These are phyloP conservation scores for Yarrowia divulgata DNA, from an alignment of 805 yeast species.

Conservation along the genomic window DNA sequence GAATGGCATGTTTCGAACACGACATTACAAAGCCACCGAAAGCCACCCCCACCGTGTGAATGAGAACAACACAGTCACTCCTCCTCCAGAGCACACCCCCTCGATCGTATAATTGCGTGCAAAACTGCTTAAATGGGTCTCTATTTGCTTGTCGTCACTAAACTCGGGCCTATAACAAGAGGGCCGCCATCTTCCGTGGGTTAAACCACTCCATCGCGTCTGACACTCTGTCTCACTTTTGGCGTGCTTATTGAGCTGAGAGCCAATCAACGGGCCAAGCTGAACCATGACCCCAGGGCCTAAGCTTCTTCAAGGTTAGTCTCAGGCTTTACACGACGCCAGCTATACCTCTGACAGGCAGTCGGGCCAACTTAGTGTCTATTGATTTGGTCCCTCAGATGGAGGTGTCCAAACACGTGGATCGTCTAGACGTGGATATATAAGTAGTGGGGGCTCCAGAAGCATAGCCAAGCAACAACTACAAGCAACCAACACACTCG, in stretches of 20 bases:
- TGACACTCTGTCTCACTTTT: neutral
- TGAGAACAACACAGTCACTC: no score
- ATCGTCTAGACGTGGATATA: neutral
- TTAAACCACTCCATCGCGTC: neutral
- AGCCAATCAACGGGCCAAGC: neutral
- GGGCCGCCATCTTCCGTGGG: slow-evolving; percentile 4
- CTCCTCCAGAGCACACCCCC: no score
- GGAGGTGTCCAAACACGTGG: slow-evolving; percentile 26
- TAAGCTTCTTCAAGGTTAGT: slow-evolving; percentile 20
- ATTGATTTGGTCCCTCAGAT: neutral
- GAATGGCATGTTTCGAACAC: no score
- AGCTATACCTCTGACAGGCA: neutral
- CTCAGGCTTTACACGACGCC: slow-evolving; percentile 1
- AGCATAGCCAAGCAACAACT: neutral
- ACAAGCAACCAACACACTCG: neutral
- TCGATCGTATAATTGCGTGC: neutral
- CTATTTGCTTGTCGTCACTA: neutral
- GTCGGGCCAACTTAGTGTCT: neutral
- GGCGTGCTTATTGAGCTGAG: neutral
- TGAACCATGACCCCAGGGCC: slow-evolving; percentile 3
- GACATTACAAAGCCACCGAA: no score
- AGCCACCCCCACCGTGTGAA: no score
- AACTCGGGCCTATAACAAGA: no score
- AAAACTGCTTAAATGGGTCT: neutral
- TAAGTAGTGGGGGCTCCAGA: neutral